Percentiles rank a stretch among this genome's conserved stretches.
Evolutionary conservation across 345 rosid species (phyloP).

Genomic region (Cardamine resedifolia): DNA sequence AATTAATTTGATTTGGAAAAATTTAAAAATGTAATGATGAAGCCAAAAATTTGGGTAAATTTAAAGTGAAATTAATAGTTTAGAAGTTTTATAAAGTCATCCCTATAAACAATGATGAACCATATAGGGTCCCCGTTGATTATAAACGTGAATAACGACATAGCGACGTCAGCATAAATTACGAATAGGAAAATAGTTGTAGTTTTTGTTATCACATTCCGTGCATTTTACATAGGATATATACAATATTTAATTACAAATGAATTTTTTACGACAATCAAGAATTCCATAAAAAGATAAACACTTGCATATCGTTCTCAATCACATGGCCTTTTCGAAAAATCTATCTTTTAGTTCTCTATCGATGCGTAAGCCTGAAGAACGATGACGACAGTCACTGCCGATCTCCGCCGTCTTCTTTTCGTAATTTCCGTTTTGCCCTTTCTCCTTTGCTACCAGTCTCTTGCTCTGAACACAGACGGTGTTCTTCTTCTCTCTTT

Average conservation of each 20-base stretch:
- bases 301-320: slow-evolving; percentile 23
- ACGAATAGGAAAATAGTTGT: neutral
- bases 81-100: no score
- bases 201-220: slow-evolving; percentile 36
- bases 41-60: no score
- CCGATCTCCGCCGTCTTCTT: slow-evolving; percentile 37
- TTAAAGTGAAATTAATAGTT: no score
- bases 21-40: no score
- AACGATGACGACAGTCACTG: slow-evolving; percentile 46
- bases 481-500: slow-evolving; percentile 81
- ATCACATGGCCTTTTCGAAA: slow-evolving; percentile 50
- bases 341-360: slow-evolving; percentile 7
- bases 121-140: slow-evolving; percentile 31
- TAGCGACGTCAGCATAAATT: slow-evolving; percentile 22
- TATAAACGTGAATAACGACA: slow-evolving; percentile 24
- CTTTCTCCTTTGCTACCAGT: neutral
- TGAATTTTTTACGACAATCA: neutral
- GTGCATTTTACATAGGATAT: slow-evolving; percentile 24
- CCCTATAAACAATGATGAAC: slow-evolving; percentile 22
- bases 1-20: no score
- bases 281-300: slow-evolving; percentile 27
- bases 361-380: slow-evolving; percentile 41
- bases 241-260: neutral
- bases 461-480: slow-evolving; percentile 60
- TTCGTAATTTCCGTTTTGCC: neutral